phyloP scores from a whole-genome alignment of 2,329 filamentous ascomycete species.

The Huntiella decipiens region DNA sequence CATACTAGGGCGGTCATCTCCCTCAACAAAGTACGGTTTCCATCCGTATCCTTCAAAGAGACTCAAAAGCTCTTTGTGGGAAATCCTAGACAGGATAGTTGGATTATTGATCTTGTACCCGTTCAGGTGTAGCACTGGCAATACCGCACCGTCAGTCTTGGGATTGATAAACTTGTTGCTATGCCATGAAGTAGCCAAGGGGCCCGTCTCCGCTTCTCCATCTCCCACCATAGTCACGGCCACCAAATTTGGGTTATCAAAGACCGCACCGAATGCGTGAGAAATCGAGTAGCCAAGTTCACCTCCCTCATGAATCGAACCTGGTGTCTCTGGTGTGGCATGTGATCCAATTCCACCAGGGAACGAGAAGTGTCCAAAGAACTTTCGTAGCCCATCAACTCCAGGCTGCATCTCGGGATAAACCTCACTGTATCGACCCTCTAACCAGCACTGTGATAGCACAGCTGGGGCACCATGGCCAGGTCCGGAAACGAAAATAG shows the following conservation, averaged over 20 bases:
- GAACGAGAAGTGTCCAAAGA: constrained; percentile 73
- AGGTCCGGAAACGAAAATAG: constrained; percentile 56
- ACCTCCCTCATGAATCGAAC: constrained; percentile 59
- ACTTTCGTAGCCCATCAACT: constrained; percentile 47
- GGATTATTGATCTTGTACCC: constrained; percentile 78
- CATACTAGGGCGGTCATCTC: constrained; percentile 54
- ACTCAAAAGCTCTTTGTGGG: constrained; percentile 50
- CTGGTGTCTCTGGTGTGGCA: constrained; percentile 61
- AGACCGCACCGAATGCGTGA: constrained; percentile 60
- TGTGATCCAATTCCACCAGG: constrained; percentile 62
- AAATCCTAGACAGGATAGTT: constrained; percentile 53
- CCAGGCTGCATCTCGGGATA: constrained; percentile 57
- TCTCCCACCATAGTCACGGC: constrained; percentile 63
- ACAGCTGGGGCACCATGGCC: constrained; percentile 63
- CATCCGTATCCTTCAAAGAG: constrained; percentile 60
- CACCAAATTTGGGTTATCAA: constrained; percentile 56
- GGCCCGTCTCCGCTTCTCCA: constrained; percentile 65
- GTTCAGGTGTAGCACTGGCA: constrained; percentile 61
- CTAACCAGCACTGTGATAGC: constrained; percentile 57
- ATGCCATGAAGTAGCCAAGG: constrained; percentile 63
- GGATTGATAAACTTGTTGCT: constrained; percentile 69
- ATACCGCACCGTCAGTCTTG: constrained; percentile 56
- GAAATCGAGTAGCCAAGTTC: constrained; percentile 69
- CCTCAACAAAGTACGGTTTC: constrained; percentile 65
- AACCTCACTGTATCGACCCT: constrained; percentile 59